These are phyloP conservation scores for Trichophyton mentagrophytes DNA, from an alignment of 2,329 filamentous ascomycete species.

Conservation along the genomic window DNA sequence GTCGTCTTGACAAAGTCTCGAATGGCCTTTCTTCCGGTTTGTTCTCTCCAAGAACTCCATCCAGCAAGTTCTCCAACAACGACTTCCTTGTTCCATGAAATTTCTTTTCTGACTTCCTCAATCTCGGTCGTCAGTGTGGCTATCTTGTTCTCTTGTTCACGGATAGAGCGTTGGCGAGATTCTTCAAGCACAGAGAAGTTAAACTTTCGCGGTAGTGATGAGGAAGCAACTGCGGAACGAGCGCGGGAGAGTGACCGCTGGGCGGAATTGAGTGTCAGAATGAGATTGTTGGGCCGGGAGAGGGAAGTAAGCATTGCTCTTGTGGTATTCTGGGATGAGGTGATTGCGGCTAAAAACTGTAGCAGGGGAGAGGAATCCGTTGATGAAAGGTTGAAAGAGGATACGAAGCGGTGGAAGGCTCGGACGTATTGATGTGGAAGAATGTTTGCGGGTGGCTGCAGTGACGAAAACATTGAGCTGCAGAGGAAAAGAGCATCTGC, in stretches of 20 bases:
- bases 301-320: slow-evolving; percentile 69
- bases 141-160: slow-evolving; percentile 73
- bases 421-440: slow-evolving; percentile 55
- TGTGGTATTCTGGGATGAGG: slow-evolving; percentile 72
- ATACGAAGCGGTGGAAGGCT: slow-evolving; percentile 61
- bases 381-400: slow-evolving; percentile 46
- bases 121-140: slow-evolving; percentile 57
- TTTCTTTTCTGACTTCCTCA: slow-evolving; percentile 61
- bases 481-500: slow-evolving; percentile 32
- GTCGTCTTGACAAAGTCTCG: slow-evolving; percentile 63
- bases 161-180: slow-evolving; percentile 64
- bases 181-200: slow-evolving; percentile 57
- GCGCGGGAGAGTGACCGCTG: slow-evolving; percentile 68
- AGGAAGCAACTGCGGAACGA: slow-evolving; percentile 59
- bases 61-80: slow-evolving; percentile 83
- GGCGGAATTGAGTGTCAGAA: slow-evolving; percentile 59
- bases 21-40: slow-evolving; percentile 60
- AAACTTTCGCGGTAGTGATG: slow-evolving; percentile 34
- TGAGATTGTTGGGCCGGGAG: slow-evolving; percentile 63
- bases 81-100: slow-evolving; percentile 84
- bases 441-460: slow-evolving; percentile 42
- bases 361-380: slow-evolving; percentile 59
- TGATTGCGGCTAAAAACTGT: slow-evolving; percentile 60
- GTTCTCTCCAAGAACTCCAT: slow-evolving; percentile 83
- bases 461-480: slow-evolving; percentile 37